These are phyloP conservation scores for Fusarium agapanthi DNA, from an alignment of 2,329 filamentous ascomycete species.

Conservation along the genomic window DNA sequence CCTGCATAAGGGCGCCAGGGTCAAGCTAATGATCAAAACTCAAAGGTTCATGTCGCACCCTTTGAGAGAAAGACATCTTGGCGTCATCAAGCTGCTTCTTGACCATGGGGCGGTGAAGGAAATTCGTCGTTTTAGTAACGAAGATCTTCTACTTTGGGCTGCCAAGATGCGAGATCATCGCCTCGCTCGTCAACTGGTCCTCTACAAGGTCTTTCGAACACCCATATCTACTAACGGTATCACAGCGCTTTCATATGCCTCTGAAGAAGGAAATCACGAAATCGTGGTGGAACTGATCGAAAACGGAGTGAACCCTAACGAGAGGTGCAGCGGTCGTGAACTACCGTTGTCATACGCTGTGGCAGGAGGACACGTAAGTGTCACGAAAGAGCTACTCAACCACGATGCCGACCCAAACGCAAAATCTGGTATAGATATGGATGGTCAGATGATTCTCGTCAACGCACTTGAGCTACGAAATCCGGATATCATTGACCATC, in stretches of 20 bases:
- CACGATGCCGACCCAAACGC: background rate
- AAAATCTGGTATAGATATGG: background rate
- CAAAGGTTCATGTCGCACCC: rapidly evolving
- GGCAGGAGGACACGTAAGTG: rapidly evolving
- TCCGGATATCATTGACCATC: rapidly evolving
- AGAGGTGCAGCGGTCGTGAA: background rate
- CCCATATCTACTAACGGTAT: background rate
- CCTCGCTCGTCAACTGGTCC: background rate
- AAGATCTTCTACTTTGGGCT: background rate
- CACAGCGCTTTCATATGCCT: background rate
- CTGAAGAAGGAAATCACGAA: background rate
- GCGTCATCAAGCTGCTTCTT: background rate
- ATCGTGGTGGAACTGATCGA: background rate
- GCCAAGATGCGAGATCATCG: background rate
- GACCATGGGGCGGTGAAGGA: background rate
- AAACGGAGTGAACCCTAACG: background rate
- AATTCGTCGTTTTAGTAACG: background rate
- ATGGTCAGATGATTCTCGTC: background rate
- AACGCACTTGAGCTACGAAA: background rate
- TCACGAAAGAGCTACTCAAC: background rate
- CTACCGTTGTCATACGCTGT: background rate
- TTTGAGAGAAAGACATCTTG: background rate
- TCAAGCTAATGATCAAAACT: background rate
- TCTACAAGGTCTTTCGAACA: background rate
- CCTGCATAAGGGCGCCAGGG: rapidly evolving